Base-by-base conservation (phyloP, 2,329 filamentous ascomycete genomes). In the Pezicula radicicola region DNA sequence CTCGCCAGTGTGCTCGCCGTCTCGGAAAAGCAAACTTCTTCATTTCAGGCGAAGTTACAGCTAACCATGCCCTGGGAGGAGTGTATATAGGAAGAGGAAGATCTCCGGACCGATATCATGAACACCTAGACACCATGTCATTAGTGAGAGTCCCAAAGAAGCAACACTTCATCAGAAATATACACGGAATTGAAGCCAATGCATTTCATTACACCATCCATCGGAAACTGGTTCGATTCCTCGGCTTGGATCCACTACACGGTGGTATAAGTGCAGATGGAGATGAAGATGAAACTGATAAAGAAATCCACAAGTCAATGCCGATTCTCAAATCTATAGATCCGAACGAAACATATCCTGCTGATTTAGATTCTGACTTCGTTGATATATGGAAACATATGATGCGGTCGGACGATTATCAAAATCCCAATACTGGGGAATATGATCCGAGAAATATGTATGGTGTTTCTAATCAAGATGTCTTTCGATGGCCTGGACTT, bases 391-490 rank as follows among this genome's bases (percentile, higher is more conserved):
- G 81, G 81, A 74, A 79, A 51, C 66, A 75, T 19, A 79, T 84
- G 65, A 61, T 83, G 6, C 62, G 74, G 49, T 79, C 78, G 3
- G 83, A 85, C 56, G 81, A 85, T 59, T 68, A 84, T 57, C 68
- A 79, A 54, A 85, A 84, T 59, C 72, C 78, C 2, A 79, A 82
- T 60, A 83, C 78, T 2, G 81, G 80, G 21, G 66, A 78, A 51
- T 81, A 83, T 55, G 83, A 86, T 57, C 83, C 83, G 3, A 75
- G 83, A 1, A 81, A 85, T 61, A 77, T 85, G 74, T 85, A 78
- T 60, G 83, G 83, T 42, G 76, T 78, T 3, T 82, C 81, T 6
- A 85, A 85, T 60, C 83, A 86, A 67, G 83, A 86, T 60, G 80
- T 85, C 6, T 81, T 85, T 58, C 73, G 81, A 27, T 85, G 82